Evolutionary conservation across 768 basidiomycete genomes (phyloP).

Genomic region (Mrakia gelida): DNA sequence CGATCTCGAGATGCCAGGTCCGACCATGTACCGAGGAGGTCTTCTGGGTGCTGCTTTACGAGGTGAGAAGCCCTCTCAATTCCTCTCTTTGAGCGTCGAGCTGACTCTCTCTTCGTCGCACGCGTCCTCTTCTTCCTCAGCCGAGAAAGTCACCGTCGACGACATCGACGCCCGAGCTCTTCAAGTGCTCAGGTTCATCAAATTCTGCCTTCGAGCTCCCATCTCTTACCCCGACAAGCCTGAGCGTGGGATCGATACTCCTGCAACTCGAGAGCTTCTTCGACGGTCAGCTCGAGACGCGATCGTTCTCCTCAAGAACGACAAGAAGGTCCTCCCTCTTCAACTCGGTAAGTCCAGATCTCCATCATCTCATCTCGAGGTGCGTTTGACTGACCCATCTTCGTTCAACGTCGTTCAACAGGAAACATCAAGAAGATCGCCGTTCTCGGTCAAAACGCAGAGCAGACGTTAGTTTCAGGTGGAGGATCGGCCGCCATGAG

Average conservation of each 20-base stretch:
- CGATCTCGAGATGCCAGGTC: constrained; percentile 38
- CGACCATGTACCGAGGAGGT: constrained; percentile 12
- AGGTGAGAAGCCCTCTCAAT: not conserved
- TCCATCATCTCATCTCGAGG: too few species aligned
- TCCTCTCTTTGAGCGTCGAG: not conserved
- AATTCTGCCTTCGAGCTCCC: not conserved
- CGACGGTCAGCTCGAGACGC: constrained; percentile 29
- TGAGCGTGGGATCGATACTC: not conserved
- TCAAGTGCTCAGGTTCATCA: not conserved
- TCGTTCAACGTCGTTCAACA: too few species aligned
- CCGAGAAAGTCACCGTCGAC: not conserved
- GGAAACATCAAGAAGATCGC: constrained; percentile 34
- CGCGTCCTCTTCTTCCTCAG: not conserved
- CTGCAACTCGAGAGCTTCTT: not conserved
- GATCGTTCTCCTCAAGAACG: constrained; percentile 53
- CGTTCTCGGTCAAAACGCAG: constrained; percentile 36
- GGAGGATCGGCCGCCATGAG: constrained; percentile 11
- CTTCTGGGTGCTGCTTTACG: constrained; percentile 20
- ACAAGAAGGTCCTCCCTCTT: constrained; percentile 42
- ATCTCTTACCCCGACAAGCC: not conserved
- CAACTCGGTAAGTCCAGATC: constrained; percentile 36
- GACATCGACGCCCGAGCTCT: not conserved
- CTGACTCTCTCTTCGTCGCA: not conserved
- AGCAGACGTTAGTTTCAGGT: not conserved
- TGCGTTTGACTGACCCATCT: too few species aligned